Percentiles rank a stretch among this genome's conserved stretches.
phyloP scores from a whole-genome alignment of 352 stramenopile genomes.

The Pythium scleroteichum region DNA sequence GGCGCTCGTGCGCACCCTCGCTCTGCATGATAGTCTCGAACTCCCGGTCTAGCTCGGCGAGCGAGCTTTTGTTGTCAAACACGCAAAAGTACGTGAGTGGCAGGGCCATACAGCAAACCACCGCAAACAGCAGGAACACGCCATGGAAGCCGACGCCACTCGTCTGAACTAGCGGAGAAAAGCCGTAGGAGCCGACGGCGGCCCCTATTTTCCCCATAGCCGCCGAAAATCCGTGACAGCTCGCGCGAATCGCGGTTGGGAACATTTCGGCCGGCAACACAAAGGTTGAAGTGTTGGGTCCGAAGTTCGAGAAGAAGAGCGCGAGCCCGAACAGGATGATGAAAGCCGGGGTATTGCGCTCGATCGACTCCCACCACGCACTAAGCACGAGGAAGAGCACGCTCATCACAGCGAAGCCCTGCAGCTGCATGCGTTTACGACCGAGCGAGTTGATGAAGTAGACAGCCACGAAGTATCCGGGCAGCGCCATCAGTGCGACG shows the following conservation, averaged over 20 bases:
- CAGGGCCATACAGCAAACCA: slow-evolving; percentile 28
- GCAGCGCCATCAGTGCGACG: slow-evolving; percentile 69
- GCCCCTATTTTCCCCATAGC: slow-evolving; percentile 85
- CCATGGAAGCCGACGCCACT: slow-evolving; percentile 26
- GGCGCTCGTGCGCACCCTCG: background rate
- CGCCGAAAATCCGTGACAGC: slow-evolving; percentile 88
- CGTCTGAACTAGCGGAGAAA: slow-evolving; percentile 24
- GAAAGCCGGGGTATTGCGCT: slow-evolving; percentile 55
- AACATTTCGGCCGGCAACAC: slow-evolving; percentile 89
- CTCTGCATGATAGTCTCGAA: slow-evolving; percentile 27
- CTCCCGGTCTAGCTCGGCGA: slow-evolving; percentile 28
- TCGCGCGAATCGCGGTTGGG: slow-evolving; percentile 81
- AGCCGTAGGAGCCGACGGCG: slow-evolving; percentile 54
- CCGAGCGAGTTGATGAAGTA: slow-evolving; percentile 74
- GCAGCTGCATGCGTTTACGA: slow-evolving; percentile 69
- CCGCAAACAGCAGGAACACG: slow-evolving; percentile 28
- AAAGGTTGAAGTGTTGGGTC: slow-evolving; percentile 74
- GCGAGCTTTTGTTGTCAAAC: slow-evolving; percentile 31
- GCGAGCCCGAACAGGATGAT: slow-evolving; percentile 73
- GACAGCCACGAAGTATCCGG: slow-evolving; percentile 80
- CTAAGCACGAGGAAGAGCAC: slow-evolving; percentile 62
- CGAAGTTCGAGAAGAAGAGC: slow-evolving; percentile 88
- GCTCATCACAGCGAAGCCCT: slow-evolving; percentile 72
- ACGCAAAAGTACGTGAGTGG: slow-evolving; percentile 32
- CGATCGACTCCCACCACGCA: slow-evolving; percentile 61